These are phyloP conservation scores for Endogone sp. DNA, from an alignment of 192 early-diverging fungal genomes.

Conservation along the genomic window DNA sequence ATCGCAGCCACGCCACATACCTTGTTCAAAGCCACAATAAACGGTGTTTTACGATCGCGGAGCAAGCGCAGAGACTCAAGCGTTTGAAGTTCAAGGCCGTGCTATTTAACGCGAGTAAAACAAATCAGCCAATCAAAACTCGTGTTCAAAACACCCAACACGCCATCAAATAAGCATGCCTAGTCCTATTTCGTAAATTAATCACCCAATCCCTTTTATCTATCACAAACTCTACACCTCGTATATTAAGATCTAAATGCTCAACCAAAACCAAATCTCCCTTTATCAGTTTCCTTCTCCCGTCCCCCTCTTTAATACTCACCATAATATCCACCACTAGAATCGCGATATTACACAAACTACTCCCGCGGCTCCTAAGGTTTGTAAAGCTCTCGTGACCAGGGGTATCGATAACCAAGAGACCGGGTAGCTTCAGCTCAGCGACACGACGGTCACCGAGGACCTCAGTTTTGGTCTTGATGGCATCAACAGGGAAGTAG, in stretches of 20 bases:
- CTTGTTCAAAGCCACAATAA: slow-evolving; percentile 99
- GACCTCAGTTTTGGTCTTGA: slow-evolving; percentile 85
- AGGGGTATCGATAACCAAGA: slow-evolving; percentile 96
- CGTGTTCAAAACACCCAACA: neutral
- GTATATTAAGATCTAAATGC: no score
- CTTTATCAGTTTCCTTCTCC: no score
- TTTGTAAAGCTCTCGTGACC: slow-evolving; percentile 99
- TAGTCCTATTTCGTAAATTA: no score
- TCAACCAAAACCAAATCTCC: no score
- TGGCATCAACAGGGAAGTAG: slow-evolving; percentile 96
- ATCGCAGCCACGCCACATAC: no score
- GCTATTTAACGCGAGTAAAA: no score
- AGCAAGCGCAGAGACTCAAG: slow-evolving; percentile 91
- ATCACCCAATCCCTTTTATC: no score
- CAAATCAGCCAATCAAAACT: neutral
- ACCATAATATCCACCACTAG: slow-evolving; percentile 99
- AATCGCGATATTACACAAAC: slow-evolving; percentile 98
- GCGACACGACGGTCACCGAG: slow-evolving; percentile 39
- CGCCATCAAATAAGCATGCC: no score
- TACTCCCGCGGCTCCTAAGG: slow-evolving; percentile 91
- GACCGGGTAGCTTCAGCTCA: slow-evolving; percentile 86
- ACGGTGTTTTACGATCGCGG: slow-evolving; percentile 92
- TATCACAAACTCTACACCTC: no score
- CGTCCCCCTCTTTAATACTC: neutral
- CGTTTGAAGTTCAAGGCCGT: slow-evolving; percentile 98